phyloP scores from a whole-genome alignment of 2,329 filamentous ascomycete genomes.

The Verticillium nubilum region DNA sequence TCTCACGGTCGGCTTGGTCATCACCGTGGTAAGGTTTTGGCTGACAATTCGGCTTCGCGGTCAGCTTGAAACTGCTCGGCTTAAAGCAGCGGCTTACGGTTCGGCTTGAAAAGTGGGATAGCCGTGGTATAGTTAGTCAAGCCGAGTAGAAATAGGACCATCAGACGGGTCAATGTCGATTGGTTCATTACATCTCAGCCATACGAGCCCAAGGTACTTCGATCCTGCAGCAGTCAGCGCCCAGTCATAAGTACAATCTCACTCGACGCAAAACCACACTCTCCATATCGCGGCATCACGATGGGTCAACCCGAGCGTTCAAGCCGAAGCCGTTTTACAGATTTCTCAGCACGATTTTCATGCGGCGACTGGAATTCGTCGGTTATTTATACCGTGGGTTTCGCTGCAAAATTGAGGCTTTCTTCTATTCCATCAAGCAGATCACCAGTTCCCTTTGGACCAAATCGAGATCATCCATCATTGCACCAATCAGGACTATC shows the following conservation, averaged over 20 bases:
- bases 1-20: background rate
- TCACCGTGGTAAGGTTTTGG: too few species aligned
- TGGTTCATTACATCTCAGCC: background rate
- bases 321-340: background rate
- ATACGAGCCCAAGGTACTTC: too few species aligned
- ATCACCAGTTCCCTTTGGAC: too few species aligned
- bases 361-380: background rate
- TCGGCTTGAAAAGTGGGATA: background rate
- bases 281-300: background rate
- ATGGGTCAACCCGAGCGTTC: background rate
- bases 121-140: background rate
- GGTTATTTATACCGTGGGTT: background rate
- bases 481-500: too few species aligned
- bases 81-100: background rate
- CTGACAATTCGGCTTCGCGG: background rate
- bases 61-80: background rate
- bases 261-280: background rate
- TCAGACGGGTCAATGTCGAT: background rate
- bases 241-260: background rate
- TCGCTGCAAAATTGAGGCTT: background rate
- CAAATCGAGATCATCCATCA: too few species aligned
- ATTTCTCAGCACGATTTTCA: background rate
- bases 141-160: background rate
- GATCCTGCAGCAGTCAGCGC: too few species aligned
- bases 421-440: background rate